Evolutionary conservation across 2,329 filamentous ascomycete species (phyloP).

Genomic region (Fusarium sp.): DNA sequence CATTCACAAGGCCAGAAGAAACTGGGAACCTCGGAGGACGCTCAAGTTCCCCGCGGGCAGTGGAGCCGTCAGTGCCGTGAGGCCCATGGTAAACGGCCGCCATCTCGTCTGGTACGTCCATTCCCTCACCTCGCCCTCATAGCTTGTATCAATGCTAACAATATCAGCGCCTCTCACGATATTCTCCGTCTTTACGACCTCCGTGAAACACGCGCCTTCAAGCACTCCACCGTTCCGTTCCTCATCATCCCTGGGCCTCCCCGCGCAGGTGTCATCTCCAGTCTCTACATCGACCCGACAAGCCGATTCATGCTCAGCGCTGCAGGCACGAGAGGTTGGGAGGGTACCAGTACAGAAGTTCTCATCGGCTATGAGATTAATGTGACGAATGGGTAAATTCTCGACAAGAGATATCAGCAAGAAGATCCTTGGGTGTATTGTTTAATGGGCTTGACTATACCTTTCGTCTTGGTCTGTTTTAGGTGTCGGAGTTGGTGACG

Average conservation of each 20-base stretch:
- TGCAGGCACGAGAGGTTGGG: constrained; percentile 94
- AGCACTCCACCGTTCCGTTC: constrained; percentile 88
- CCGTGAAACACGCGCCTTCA: constrained; percentile 70
- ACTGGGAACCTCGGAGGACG: constrained; percentile 78
- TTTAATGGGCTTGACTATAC: neutral
- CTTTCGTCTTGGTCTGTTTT: neutral
- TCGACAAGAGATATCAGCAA: too few relatives aligned
- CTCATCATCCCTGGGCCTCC: constrained; percentile 92
- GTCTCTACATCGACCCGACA: constrained; percentile 86
- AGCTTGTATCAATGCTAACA: neutral
- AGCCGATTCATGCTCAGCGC: constrained; percentile 92
- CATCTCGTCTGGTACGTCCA: constrained; percentile 79
- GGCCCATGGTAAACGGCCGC: constrained; percentile 90
- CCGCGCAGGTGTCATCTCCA: constrained; percentile 85
- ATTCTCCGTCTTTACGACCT: constrained; percentile 95
- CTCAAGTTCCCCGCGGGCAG: constrained; percentile 92
- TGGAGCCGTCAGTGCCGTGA: constrained; percentile 87
- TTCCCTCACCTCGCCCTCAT: too few relatives aligned
- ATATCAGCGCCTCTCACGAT: constrained; percentile 84
- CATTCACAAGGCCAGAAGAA: constrained; percentile 76
- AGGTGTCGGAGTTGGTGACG: neutral
- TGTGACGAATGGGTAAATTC: constrained; percentile 40
- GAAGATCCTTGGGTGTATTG: neutral
- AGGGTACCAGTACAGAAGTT: constrained; percentile 89
- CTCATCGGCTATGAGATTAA: constrained; percentile 92